Conservation (phyloP, 441 rosid genomes). For the Omphalea diandra region DNA sequence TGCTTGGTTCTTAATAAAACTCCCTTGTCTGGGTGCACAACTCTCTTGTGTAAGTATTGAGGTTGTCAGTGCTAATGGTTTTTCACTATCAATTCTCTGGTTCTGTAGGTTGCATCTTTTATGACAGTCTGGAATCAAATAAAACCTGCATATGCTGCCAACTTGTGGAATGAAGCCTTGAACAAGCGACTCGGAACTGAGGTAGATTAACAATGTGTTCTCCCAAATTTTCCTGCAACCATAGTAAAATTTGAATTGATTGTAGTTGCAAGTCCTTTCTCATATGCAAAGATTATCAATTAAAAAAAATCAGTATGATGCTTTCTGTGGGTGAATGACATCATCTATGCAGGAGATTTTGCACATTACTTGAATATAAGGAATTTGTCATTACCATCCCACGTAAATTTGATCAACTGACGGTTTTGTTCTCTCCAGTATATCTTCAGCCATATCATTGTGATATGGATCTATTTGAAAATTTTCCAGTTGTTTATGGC, state of each 20-base stretch:
- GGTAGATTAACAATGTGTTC: conserved; percentile 34
- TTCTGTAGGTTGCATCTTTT: conserved; percentile 85
- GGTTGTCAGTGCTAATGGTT: conserved; percentile 3
- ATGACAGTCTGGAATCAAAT: conserved; percentile 91
- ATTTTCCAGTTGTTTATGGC: neutral
- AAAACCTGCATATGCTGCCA: conserved; percentile 92
- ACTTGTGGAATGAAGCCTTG: conserved; percentile 96
- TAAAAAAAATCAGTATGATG: neutral
- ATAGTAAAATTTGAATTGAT: neutral
- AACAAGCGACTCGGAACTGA: conserved; percentile 91
- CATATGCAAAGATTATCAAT: neutral
- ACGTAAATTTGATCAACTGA: neutral
- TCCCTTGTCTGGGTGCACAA: neutral
- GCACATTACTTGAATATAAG: neutral
- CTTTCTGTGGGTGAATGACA: neutral
- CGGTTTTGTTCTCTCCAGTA: neutral
- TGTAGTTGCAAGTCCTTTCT: neutral
- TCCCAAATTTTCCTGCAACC: neutral
- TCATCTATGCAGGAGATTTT: neutral
- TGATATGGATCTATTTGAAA: neutral
- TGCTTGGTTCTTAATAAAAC: no score
- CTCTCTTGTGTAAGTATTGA: conserved; percentile 11
- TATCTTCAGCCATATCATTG: neutral
- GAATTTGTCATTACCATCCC: neutral
- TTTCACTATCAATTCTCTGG: conserved; percentile 18